These are phyloP conservation scores for Beta vulgaris DNA, from an alignment of 148 eudicot species.

Conservation along the genomic window DNA sequence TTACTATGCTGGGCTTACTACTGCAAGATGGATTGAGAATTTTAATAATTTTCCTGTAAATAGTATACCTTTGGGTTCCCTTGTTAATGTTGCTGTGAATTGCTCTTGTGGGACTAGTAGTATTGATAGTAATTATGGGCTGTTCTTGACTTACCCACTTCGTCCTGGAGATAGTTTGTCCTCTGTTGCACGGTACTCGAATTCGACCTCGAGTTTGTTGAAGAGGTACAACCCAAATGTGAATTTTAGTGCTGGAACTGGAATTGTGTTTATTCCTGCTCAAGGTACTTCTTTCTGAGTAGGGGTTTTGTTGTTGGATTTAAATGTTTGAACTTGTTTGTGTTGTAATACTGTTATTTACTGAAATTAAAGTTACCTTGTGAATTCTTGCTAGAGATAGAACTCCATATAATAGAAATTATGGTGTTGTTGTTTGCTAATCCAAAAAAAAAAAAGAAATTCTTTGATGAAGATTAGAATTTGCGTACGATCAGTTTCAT, in stretches of 20 bases:
- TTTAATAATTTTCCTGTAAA: slow-evolving; percentile 39
- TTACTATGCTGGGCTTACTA: slow-evolving; percentile 62
- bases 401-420: not conserved
- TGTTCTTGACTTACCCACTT: slow-evolving; percentile 64
- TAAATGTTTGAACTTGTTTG: not conserved
- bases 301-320: not conserved
- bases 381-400: not conserved
- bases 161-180: slow-evolving; percentile 42
- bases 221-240: slow-evolving; percentile 47
- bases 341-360: not conserved
- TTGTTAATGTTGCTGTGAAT: slow-evolving; percentile 54
- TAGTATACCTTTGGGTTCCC: slow-evolving; percentile 33
- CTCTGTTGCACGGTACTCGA: slow-evolving; percentile 24
- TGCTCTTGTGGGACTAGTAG: slow-evolving; percentile 56
- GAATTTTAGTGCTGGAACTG: slow-evolving; percentile 42
- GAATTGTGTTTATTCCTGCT: slow-evolving; percentile 64
- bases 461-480: not conserved
- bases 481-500: not conserved
- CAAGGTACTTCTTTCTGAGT: slow-evolving; percentile 44
- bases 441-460: too few species aligned
- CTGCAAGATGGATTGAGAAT: slow-evolving; percentile 37
- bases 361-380: not conserved
- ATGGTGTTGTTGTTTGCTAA: not conserved
- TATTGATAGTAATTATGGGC: slow-evolving; percentile 47
- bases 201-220: slow-evolving; percentile 37